Percentiles rank a stretch among this genome's conserved stretches.
These are phyloP conservation scores for Botrytis galanthina DNA, from an alignment of 2,329 filamentous ascomycete species.

Conservation along the genomic window DNA sequence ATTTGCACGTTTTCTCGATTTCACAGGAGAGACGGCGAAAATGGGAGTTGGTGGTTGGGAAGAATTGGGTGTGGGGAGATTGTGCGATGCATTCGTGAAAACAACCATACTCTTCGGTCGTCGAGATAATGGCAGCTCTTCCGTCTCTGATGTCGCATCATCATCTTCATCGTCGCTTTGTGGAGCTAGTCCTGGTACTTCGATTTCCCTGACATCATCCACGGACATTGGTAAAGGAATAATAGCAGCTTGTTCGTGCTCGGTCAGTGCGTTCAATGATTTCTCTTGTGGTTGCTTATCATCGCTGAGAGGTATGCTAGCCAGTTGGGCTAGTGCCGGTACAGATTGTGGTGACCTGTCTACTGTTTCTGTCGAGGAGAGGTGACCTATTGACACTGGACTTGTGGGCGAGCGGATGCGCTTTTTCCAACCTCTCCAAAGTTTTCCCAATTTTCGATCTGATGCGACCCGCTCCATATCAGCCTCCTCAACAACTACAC, in stretches of 20 bases:
- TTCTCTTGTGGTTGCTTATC: conserved; percentile 26
- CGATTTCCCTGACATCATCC: conserved; percentile 75
- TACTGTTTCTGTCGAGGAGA: conserved; percentile 50
- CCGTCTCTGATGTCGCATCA: conserved; percentile 41
- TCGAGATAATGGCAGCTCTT: conserved; percentile 40
- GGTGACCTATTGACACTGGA: conserved; percentile 46
- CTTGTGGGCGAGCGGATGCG: conserved; percentile 60
- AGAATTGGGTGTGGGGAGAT: conserved; percentile 33
- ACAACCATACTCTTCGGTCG: conserved; percentile 45
- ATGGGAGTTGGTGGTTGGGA: conserved; percentile 28
- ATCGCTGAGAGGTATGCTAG: conserved; percentile 41
- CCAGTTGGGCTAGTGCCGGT: conserved; percentile 32
- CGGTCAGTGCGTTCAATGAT: conserved; percentile 29
- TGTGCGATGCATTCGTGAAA: conserved; percentile 36
- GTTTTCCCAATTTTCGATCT: conserved; percentile 79
- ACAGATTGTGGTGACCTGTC: conserved; percentile 29
- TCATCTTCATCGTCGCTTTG: conserved; percentile 62
- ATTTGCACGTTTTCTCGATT: conserved; percentile 34
- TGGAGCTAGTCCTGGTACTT: conserved; percentile 66
- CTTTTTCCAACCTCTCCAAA: conserved; percentile 97
- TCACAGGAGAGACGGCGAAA: conserved; percentile 16
- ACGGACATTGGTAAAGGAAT: conserved; percentile 68
- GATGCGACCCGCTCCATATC: conserved; percentile 93
- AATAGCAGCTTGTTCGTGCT: conserved; percentile 46
- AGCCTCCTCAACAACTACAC: conserved; percentile 79